phyloP scores from a whole-genome alignment of 176 grass and related monocot species.

The Oryza rufipogon region DNA sequence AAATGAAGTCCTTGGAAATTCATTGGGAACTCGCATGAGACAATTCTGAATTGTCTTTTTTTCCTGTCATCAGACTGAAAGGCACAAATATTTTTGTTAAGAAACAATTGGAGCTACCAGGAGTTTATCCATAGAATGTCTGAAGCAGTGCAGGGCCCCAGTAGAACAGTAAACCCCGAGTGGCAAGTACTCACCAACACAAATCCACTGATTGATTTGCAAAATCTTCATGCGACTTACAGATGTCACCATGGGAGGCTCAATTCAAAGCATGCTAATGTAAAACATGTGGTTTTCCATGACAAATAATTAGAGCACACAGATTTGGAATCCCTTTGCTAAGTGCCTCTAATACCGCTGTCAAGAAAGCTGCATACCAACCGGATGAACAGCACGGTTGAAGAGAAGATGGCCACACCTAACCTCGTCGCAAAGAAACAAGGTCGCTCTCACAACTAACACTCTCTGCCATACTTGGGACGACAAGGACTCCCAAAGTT shows the following conservation, averaged over 20 bases:
- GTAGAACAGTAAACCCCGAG: neutral
- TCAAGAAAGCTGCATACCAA: conserved; percentile 50
- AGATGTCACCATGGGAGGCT: neutral
- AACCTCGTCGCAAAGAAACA: conserved; percentile 16
- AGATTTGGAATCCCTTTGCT: neutral
- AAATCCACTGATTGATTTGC: neutral
- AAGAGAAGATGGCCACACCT: conserved; percentile 28
- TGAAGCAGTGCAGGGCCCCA: neutral
- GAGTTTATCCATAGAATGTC: neutral
- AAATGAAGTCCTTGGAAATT: neutral
- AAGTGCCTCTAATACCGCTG: neutral
- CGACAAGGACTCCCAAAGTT: neutral
- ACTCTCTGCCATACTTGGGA: neutral
- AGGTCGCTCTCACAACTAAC: conserved; percentile 43
- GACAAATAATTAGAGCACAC: conserved; percentile 13
- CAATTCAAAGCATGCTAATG: neutral
- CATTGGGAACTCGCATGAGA: neutral
- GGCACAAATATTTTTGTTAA: neutral
- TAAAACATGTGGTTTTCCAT: conserved; percentile 22
- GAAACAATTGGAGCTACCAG: neutral
- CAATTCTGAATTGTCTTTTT: neutral
- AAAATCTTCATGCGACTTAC: neutral
- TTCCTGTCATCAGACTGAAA: neutral
- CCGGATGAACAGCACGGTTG: neutral
- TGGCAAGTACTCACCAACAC: neutral